Base-by-base conservation (phyloP, 768 basidiomycete species). In the Cubamyces lactineus region DNA sequence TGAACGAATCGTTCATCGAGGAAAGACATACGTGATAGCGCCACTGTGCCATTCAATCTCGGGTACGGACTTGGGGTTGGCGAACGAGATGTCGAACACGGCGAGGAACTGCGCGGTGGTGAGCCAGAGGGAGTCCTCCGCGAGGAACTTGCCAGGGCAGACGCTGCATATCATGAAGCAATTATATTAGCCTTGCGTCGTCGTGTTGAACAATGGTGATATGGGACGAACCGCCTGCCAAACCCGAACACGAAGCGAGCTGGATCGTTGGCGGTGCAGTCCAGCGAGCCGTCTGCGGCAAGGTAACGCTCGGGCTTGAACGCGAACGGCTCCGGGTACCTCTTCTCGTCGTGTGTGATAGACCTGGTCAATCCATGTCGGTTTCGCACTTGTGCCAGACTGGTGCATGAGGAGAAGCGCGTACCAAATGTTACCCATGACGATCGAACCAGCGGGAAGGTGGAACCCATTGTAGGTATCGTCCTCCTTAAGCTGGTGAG, bases 81-180 rank as follows among this genome's bases (percentile, higher is more conserved):
- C 49, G 19, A 66, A 62, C 17, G 53, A 48, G 49, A 72, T 60
- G 52, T 63, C 46, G 62, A 69, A 70, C 3, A 58, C 54, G 21
- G 64, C 58, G 9, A 70, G 50, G 40, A 67, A 54, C 42, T 62
- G 57, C 9, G 71, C 69, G 38, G 69, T 50, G 41, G 62, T 57
- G 24, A 72, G 63, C 59, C 66, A 71, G 39, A 68, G 30, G 6
- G 67, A 64, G 47, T 66, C 57, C 16, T 70, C 63, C 16, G 70
- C 69, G 8, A 73, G 46, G 53, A 61, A 62, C 34, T 53, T 61
- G 13, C 72, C 72, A 17, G 69, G 69, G 52, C 71, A 71, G 4
- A 69, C 66, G 40, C 61, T 65, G 21, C 24, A 17, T 34, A 11
- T 34, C 6, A 11, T 34, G 6, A 34, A 34, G 34, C 1, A n/a